Conservation (phyloP, 306 rosid genomes). For the Elaeagnus macrophylla region DNA sequence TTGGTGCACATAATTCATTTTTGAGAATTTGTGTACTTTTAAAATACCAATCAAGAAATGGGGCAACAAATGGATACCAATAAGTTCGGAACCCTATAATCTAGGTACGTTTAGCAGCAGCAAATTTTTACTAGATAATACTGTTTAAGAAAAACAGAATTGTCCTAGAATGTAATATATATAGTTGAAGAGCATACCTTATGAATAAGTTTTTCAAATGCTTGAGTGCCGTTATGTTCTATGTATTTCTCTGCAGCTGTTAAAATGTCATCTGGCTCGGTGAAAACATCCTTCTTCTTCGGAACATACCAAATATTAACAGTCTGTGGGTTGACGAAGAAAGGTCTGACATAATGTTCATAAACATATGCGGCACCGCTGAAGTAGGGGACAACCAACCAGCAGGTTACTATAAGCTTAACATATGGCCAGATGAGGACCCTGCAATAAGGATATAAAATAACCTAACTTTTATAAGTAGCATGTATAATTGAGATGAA, state of each 20-base stretch:
- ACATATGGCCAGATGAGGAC: conserved; percentile 93
- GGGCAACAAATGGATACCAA: too few species aligned
- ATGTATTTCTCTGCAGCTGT: conserved; percentile 89
- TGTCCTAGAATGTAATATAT: neutral
- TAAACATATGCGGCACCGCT: conserved; percentile 91
- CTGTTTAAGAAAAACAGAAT: neutral
- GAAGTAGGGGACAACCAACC: conserved; percentile 94
- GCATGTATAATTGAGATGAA: too few species aligned
- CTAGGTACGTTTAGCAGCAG: neutral
- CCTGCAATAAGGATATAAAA: conserved; percentile 35
- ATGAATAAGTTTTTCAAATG: conserved; percentile 59
- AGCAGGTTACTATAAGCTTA: conserved; percentile 65
- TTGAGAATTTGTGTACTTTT: too few species aligned
- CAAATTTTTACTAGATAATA: neutral
- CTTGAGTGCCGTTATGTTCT: conserved; percentile 60
- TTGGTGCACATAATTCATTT: too few species aligned
- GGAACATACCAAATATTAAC: conserved; percentile 91
- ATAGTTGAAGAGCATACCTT: conserved; percentile 40
- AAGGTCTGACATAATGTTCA: conserved; percentile 77
- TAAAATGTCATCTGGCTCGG: conserved; percentile 60
- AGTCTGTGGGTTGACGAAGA: conserved; percentile 60
- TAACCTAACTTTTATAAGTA: too few species aligned
- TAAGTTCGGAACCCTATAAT: too few species aligned
- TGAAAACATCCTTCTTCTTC: conserved; percentile 48
- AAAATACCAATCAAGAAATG: too few species aligned